Percentiles rank a stretch among this genome's conserved stretches.
These are phyloP conservation scores for Geranium incanum DNA, from an alignment of 441 rosid species.

Conservation along the genomic window DNA sequence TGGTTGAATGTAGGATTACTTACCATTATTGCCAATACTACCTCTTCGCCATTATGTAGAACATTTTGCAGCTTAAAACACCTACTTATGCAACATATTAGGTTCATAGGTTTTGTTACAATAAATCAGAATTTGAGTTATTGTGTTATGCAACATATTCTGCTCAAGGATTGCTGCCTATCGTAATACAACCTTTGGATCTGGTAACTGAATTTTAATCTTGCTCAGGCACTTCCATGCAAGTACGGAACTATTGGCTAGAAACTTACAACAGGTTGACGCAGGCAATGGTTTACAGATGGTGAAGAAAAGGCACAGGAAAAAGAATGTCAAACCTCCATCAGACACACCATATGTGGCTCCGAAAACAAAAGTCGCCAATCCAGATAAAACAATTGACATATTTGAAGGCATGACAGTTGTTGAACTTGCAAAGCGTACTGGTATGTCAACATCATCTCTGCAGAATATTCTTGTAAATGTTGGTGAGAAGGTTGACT, in stretches of 20 bases:
- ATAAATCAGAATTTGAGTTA: neutral
- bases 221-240: conserved; percentile 55
- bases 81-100: neutral
- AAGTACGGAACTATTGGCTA: conserved; percentile 42
- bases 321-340: conserved; percentile 48
- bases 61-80: neutral
- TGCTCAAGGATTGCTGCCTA: neutral
- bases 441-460: conserved; percentile 46
- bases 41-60: neutral
- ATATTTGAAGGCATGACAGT: conserved; percentile 82
- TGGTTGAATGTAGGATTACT: too few species aligned
- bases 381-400: conserved; percentile 53
- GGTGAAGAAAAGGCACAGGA: conserved; percentile 54
- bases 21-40: neutral
- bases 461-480: conserved; percentile 65
- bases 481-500: conserved; percentile 68
- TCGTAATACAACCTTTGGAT: conserved; percentile 4
- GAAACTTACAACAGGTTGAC: conserved; percentile 36
- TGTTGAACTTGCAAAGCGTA: conserved; percentile 68
- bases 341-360: conserved; percentile 73
- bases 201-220: conserved; percentile 13
- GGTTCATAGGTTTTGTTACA: neutral
- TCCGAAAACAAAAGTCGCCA: conserved; percentile 46
- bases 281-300: conserved; percentile 36
- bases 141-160: neutral